Percentiles rank a stretch among this genome's conserved stretches.
Conservation (phyloP, 805 yeast genomes). For the Candida maltosa region DNA sequence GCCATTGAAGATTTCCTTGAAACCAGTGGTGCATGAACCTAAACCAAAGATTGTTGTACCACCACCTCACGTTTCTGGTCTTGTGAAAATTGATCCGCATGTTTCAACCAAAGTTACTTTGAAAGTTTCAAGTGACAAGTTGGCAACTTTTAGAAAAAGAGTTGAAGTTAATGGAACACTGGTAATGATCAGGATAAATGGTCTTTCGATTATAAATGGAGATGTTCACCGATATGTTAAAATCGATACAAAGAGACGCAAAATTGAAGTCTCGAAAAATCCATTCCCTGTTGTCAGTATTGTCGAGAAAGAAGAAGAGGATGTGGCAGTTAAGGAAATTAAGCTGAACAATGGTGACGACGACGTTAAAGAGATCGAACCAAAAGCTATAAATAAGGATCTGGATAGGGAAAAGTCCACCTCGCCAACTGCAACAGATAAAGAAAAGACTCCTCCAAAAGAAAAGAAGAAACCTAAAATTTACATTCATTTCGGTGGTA, state of each 20-base stretch:
- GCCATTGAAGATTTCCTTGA: constrained; percentile 2
- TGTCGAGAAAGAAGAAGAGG: not conserved
- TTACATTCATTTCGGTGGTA: not conserved
- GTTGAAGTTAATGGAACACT: constrained; percentile 1
- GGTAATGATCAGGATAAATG: not conserved
- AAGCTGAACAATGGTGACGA: not conserved
- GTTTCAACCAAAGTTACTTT: no score
- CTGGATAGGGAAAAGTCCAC: not conserved
- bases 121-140: no score
- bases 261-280: constrained; percentile 37
- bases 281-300: constrained; percentile 19
- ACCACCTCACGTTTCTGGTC: no score
- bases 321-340: not conserved
- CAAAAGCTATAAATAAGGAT: no score
- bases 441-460: no score
- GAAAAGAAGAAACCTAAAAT: not conserved
- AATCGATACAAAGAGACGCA: constrained; percentile 31
- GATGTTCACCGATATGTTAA: constrained; percentile 41
- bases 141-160: no score
- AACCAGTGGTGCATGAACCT: no score
- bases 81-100: no score
- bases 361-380: not conserved
- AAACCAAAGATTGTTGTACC: no score
- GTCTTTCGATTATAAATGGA: not conserved
- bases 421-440: not conserved